Conservation (phyloP, 2,329 filamentous ascomycete species). For the Onygenales sp. region DNA sequence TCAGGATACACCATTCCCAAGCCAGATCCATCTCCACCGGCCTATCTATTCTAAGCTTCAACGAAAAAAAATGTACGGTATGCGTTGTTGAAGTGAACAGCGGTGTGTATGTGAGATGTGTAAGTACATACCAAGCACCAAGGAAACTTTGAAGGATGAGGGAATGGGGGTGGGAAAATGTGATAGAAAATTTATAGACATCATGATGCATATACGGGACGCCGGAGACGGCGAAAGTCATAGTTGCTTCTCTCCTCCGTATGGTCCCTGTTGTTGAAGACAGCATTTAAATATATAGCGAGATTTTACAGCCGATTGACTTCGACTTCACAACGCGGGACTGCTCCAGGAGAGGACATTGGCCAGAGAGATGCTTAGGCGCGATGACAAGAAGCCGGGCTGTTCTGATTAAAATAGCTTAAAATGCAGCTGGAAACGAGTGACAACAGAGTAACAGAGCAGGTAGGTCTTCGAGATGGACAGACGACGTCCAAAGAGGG, state of each 20-base stretch:
- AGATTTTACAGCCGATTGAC: no score
- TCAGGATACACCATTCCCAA: background rate
- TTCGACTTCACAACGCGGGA: no score
- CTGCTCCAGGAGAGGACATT: no score
- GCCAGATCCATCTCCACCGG: background rate
- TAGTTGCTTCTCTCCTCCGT: background rate
- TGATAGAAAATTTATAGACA: background rate
- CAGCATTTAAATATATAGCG: no score
- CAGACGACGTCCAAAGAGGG: background rate
- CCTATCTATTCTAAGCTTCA: background rate
- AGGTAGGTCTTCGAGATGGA: background rate
- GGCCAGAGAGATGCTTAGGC: no score
- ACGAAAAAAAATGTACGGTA: background rate
- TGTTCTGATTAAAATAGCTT: no score
- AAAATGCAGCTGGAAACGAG: background rate
- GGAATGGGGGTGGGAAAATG: background rate
- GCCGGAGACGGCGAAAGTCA: background rate
- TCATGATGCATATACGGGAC: background rate
- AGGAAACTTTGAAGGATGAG: no score
- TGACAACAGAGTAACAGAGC: background rate
- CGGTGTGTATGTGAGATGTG: background rate
- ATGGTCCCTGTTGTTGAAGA: no score
- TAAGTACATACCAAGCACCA: no score
- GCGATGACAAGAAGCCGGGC: no score
- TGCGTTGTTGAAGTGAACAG: conserved; percentile 1